phyloP scores from a whole-genome alignment of 139 green algal genomes.

The Picochlorum sp. region DNA sequence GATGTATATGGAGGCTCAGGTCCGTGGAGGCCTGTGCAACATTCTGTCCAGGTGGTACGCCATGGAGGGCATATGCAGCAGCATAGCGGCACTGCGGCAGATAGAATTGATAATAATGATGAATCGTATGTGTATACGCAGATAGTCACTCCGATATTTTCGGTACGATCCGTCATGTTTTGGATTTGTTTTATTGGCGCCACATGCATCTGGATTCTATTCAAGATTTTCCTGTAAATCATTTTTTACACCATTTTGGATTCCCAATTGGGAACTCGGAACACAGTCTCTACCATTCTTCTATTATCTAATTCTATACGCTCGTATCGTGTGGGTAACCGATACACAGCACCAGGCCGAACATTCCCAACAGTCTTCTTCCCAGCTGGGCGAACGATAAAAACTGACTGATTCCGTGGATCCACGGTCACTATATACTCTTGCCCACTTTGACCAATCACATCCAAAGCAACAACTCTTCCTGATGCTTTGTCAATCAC shows the following conservation, averaged over 20 bases:
- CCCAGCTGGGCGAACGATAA: neutral
- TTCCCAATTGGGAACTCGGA: constrained; percentile 5
- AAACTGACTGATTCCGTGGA: neutral
- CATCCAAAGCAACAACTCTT: constrained; percentile 1
- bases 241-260: neutral
- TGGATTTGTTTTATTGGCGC: too few species aligned
- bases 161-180: too few species aligned
- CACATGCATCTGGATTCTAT: too few species aligned
- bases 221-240: too few species aligned
- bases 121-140: too few species aligned
- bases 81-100: too few species aligned
- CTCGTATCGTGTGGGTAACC: neutral
- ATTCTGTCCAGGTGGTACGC: too few species aligned
- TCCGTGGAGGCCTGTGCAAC: constrained; percentile 20
- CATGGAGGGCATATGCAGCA: too few species aligned
- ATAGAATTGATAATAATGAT: too few species aligned
- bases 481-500: constrained; percentile 4
- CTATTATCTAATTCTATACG: constrained; percentile 6
- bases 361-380: neutral
- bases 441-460: neutral
- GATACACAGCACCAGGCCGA: neutral
- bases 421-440: constrained; percentile 11
- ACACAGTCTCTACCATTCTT: constrained; percentile 4
- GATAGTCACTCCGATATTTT: too few species aligned
- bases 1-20: constrained; percentile 37